Evolutionary conservation across 1,284 basidiomycete genomes (phyloP), one percentile per base, ranked within the genome.

Genomic region (Chondrostereum purpureum): DNA sequence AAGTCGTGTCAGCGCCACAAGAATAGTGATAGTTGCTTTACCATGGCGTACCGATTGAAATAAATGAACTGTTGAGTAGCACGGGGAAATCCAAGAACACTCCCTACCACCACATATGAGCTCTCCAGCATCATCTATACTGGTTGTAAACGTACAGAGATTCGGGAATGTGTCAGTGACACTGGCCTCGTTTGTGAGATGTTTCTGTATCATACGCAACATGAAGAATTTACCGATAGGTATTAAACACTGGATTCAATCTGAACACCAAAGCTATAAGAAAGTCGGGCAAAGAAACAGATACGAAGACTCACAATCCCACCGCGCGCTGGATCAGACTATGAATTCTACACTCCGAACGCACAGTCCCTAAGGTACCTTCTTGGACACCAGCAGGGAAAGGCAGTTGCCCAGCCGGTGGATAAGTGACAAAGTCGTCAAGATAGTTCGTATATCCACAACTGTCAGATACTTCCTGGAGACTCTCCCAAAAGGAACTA

Each of bases 371-470:
- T 27, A 58, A 56, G 14, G 60, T 67, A 21, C 62, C 62, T 46
- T 50, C 58, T 5, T 48, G 53, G 48, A 57, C 64, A 39, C 64
- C 64, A 20, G 52, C 63, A 16, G 70, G 69, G 48, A 77, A 59
- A 2, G 75, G 76, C 16, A 79, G 61, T 53, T 69, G 68, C 1
- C 76, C 77, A 1, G 70, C 68, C 0, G 83, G 81, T 5, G 83
- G 85, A 56, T 77, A 87, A 1, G 72, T 78, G 27, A 83, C 70
- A 51, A 78, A 77, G 39, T 77, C 70, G 21, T 77, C 71, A 8
- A 81, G 61, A 55, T 83, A 87, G 46, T 75, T 67, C 0, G 75
- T 70, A 57, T 83, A 88, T 14, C 77, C 73, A 60, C 84, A 88
- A 13, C 52, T 46, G 11, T 71, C 71, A 0, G 80, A 77, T 19